These are phyloP conservation scores for Phaeosphaeriaceae sp. DNA, from an alignment of 2,329 filamentous ascomycete genomes.

Conservation along the genomic window DNA sequence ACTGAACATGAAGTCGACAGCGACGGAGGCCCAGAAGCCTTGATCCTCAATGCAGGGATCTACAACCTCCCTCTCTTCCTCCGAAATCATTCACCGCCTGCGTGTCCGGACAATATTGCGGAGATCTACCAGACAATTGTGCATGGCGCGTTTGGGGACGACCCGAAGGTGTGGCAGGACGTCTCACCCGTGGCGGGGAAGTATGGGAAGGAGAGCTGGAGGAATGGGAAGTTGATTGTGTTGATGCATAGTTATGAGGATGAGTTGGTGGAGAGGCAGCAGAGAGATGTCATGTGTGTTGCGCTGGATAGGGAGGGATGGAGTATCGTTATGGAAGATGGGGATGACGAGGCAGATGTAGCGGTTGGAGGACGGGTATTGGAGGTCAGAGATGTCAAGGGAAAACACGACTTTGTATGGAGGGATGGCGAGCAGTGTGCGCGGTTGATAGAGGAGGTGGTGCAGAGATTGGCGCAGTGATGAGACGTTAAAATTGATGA, in stretches of 20 bases:
- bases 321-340: constrained; percentile 35
- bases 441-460: constrained; percentile 43
- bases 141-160: constrained; percentile 65
- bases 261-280: constrained; percentile 60
- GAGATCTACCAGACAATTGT: constrained; percentile 67
- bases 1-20: constrained; percentile 1
- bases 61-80: constrained; percentile 68
- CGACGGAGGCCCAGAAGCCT: constrained; percentile 43
- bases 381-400: constrained; percentile 57
- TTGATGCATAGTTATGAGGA: constrained; percentile 57
- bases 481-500: background rate
- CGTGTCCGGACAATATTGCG: constrained; percentile 31
- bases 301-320: constrained; percentile 56
- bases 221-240: constrained; percentile 47
- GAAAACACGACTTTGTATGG: constrained; percentile 71
- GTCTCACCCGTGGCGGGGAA: constrained; percentile 61
- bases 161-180: constrained; percentile 17
- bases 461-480: constrained; percentile 22
- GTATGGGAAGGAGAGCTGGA: constrained; percentile 52
- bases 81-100: constrained; percentile 49
- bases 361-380: constrained; percentile 38
- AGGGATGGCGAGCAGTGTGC: constrained; percentile 65
- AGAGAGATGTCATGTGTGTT: constrained; percentile 64
- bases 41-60: constrained; percentile 71
- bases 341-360: constrained; percentile 31